phyloP scores from a whole-genome alignment of 352 stramenopile genomes.

The Phytopythium kandeliae region DNA sequence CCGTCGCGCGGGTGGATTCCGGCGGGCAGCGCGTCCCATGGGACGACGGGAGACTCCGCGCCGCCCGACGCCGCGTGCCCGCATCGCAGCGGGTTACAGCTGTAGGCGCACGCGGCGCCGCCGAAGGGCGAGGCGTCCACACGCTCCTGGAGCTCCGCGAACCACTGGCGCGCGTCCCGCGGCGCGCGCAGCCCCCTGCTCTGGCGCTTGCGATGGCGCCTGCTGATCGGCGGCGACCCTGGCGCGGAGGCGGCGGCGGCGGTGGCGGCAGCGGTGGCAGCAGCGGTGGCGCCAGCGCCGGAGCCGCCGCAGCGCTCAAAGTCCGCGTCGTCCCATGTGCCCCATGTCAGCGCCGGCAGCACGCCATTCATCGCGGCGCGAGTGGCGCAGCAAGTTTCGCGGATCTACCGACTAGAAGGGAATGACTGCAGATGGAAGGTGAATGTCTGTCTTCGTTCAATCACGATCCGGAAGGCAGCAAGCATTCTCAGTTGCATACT shows the following conservation, averaged over 20 bases:
- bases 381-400: not conserved
- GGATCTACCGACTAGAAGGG: too few species aligned
- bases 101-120: constrained; percentile 27
- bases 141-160: constrained; percentile 59
- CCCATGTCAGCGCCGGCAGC: constrained; percentile 62
- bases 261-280: not conserved
- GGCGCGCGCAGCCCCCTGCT: constrained; percentile 41
- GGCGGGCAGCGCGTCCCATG: constrained; percentile 48
- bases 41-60: constrained; percentile 25
- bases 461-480: too few species aligned
- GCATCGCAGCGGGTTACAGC: constrained; percentile 56
- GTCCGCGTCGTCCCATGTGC: constrained; percentile 55
- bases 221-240: constrained; percentile 16
- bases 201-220: constrained; percentile 42
- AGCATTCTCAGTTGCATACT: too few species aligned
- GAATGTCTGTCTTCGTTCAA: too few species aligned
- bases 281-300: not conserved
- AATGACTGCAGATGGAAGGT: too few species aligned
- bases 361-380: constrained; percentile 62
- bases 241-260: too few species aligned
- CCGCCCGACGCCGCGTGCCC: constrained; percentile 11
- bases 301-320: constrained; percentile 9
- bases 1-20: constrained; percentile 70
- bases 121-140: constrained; percentile 42
- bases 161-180: constrained; percentile 55